Evolutionary conservation across 441 rosid species (phyloP), one percentile per base, ranked within the genome.

Genomic region (Erodium moschatum): DNA sequence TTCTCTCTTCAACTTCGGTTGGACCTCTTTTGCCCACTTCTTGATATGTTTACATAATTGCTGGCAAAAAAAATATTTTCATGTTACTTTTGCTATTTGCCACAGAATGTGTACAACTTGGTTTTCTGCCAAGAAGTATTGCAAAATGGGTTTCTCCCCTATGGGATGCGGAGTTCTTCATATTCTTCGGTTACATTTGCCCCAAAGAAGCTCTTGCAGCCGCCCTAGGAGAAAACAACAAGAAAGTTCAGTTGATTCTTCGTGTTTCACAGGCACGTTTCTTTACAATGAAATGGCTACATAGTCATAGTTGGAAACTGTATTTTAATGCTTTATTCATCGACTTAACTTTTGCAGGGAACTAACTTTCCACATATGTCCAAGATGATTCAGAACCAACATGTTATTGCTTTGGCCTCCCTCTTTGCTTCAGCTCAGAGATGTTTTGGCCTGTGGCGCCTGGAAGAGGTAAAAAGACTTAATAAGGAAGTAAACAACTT

Each of bases 131-230:
- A 21, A 82, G 88, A 79, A 68, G 75, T 77, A 79, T 87, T 60
- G 96, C 90, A 66, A 90, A 86, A 77, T 90, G 96, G 98, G 87
- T 89, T 74, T 90, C 98, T 71, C 98, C 97, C 3, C 76, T 90
- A 84, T 90, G 96, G 97, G 96, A 90, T 67, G 70, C 72, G 65
- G 89, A 94, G 63, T 82, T 86, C 80, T 84, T 90, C 62, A 82
- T 68, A 68, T 93, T 90, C 80, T 85, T 78, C 67, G 98, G 97
- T 67, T 86, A 80, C 73, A 70, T 90, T 68, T 83, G 71, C 82
- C 81, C 86, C 20, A 85, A 89, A 67, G 94, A 90, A 75, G 92
- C 83, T 79, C 94, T 90, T 68, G 84, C 81, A 27, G 91, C 91
- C 76, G 91, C 94, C 73, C 78, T 83, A 42, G 86, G 82, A 68